A percentile compares a stretch with the other conserved stretches of the same genome.
Conservation (phyloP, 768 basidiomycete genomes). For the Naematelia aurantialba region DNA sequence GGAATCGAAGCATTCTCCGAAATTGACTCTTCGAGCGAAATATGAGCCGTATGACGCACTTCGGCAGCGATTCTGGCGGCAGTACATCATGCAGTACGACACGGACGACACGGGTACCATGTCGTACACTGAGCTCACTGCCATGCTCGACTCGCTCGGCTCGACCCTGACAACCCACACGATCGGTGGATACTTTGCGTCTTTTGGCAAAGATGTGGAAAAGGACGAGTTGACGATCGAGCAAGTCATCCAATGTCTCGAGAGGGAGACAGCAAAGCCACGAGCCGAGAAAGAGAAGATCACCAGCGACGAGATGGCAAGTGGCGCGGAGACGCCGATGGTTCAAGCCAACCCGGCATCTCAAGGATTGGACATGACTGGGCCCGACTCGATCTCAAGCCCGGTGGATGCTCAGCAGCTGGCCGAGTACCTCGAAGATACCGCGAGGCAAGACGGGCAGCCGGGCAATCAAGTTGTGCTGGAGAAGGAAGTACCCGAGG, state of each 20-base stretch:
- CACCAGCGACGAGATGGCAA: conserved; percentile 53
- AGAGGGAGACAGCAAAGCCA: conserved; percentile 73
- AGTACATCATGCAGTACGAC: conserved; percentile 85
- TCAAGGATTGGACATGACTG: conserved; percentile 37
- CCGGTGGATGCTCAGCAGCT: conserved; percentile 53
- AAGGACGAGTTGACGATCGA: conserved; percentile 70
- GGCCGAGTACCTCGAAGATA: conserved; percentile 52
- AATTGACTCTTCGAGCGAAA: conserved; percentile 62
- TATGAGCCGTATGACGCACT: conserved; percentile 93
- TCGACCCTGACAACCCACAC: conserved; percentile 81
- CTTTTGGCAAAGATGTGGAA: conserved; percentile 62
- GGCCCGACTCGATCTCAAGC: conserved; percentile 57
- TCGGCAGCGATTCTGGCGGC: conserved; percentile 83
- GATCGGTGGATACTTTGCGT: conserved; percentile 74
- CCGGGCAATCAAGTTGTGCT: conserved; percentile 28
- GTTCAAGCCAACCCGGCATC: conserved; percentile 49
- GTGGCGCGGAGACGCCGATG: conserved; percentile 47
- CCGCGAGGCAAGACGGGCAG: conserved; percentile 13
- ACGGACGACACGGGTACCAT: conserved; percentile 70
- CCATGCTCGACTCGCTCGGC: conserved; percentile 94
- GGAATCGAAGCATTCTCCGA: conserved; percentile 69
- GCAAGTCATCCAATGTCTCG: conserved; percentile 78
- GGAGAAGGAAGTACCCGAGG: conserved; percentile 19
- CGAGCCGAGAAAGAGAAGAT: conserved; percentile 67
- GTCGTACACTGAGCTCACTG: conserved; percentile 80